A percentile compares a stretch with the other conserved stretches of the same genome.
phyloP scores from a whole-genome alignment of 345 rosid species.

The Corchorus olitorius region DNA sequence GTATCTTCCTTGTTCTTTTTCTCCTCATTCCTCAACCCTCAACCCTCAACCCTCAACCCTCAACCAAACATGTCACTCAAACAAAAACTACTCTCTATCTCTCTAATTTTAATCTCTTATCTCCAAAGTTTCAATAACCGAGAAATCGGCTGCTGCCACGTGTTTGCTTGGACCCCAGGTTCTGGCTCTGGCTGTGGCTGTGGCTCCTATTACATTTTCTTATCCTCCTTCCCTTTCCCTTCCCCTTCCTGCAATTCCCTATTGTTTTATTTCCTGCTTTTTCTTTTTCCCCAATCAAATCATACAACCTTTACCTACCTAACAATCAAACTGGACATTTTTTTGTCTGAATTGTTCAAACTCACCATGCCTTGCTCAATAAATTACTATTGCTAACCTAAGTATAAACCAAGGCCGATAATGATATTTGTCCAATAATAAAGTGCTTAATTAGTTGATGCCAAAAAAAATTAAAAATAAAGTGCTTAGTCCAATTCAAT shows the following conservation, averaged over 20 bases:
- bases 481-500: too few relatives aligned
- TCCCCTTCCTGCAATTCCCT: background rate
- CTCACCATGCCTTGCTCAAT: too few relatives aligned
- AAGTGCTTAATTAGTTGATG: too few relatives aligned
- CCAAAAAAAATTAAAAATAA: too few relatives aligned
- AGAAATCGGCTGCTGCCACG: constrained; percentile 45
- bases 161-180: constrained; percentile 19
- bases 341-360: too few relatives aligned
- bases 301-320: background rate
- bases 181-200: constrained; percentile 10
- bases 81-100: background rate
- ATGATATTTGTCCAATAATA: too few relatives aligned
- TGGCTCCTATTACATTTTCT: background rate
- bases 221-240: too few relatives aligned
- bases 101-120: constrained; percentile 14
- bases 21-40: background rate
- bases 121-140: background rate
- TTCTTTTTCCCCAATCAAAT: background rate
- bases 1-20: constrained; percentile 29
- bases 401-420: too few relatives aligned
- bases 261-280: background rate
- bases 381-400: too few relatives aligned
- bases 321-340: background rate
- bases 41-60: too few relatives aligned
- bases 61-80: too few relatives aligned